phyloP scores from a whole-genome alignment of 345 rosid species.

The Viola odorata region DNA sequence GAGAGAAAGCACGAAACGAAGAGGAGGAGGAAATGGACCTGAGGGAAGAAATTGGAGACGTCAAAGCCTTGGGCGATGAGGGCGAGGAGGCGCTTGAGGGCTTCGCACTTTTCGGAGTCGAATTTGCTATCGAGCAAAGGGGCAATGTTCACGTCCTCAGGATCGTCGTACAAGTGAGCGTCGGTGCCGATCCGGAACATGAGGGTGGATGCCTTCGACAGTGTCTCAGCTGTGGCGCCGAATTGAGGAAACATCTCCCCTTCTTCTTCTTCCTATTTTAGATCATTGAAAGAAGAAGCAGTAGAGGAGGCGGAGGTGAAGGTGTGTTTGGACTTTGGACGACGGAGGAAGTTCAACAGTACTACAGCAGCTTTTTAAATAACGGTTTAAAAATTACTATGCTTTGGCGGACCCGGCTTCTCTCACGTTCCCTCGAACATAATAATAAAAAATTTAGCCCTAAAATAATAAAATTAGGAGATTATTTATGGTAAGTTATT shows the following conservation, averaged over 20 bases:
- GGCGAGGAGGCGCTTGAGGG: slow-evolving; percentile 92
- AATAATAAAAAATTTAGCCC: too few species aligned
- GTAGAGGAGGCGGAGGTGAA: background rate
- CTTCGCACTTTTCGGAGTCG: slow-evolving; percentile 93
- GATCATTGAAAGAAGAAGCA: too few species aligned
- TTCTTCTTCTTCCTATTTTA: too few species aligned
- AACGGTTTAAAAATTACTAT: too few species aligned
- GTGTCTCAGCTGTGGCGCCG: slow-evolving; percentile 73
- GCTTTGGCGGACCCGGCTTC: too few species aligned
- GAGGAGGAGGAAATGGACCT: slow-evolving; percentile 33
- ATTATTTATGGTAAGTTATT: too few species aligned
- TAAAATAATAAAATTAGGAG: too few species aligned
- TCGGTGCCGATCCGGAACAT: slow-evolving; percentile 87
- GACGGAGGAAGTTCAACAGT: too few species aligned
- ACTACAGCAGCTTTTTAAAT: too few species aligned
- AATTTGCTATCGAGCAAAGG: slow-evolving; percentile 86
- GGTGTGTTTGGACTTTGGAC: too few species aligned
- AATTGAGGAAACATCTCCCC: slow-evolving; percentile 57
- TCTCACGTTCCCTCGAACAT: too few species aligned
- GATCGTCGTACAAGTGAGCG: slow-evolving; percentile 97
- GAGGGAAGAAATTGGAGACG: slow-evolving; percentile 96
- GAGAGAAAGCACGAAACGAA: background rate
- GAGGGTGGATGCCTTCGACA: slow-evolving; percentile 87
- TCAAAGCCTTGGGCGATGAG: slow-evolving; percentile 92
- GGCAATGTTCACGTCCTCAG: slow-evolving; percentile 80